Percentiles rank a stretch among this genome's conserved stretches.
Conservation (phyloP, 192 early-diverging fungal species). For the Backusella westeae region DNA sequence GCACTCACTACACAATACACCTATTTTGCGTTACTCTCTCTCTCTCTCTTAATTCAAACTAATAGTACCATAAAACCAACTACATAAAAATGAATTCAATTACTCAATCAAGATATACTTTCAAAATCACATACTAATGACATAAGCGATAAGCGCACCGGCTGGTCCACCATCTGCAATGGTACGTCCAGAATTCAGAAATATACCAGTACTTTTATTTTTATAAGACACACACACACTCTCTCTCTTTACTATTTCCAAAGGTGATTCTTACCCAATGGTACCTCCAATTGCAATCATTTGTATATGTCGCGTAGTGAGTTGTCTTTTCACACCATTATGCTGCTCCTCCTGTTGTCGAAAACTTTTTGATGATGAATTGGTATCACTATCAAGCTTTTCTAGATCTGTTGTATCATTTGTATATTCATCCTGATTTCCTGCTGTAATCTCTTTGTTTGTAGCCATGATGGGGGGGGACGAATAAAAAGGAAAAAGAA, state of each 20-base stretch:
- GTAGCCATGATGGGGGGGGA: neutral
- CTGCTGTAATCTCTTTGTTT: neutral
- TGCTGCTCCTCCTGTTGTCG: neutral
- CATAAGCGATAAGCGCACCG: constrained; percentile 68
- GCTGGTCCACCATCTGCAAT: constrained; percentile 63
- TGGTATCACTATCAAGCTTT: neutral
- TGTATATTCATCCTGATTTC: neutral
- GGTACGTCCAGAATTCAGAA: constrained; percentile 64
- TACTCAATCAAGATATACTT: neutral
- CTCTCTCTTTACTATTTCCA: neutral
- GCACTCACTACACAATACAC: constrained; percentile 73
- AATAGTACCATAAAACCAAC: neutral
- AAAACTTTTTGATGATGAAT: neutral
- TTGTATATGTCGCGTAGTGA: constrained; percentile 25
- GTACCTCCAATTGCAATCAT: constrained; percentile 31
- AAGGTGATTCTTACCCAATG: constrained; percentile 13
- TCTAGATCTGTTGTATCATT: neutral
- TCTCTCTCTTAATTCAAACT: neutral
- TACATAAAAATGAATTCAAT: neutral
- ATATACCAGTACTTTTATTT: constrained; percentile 61
- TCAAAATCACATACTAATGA: constrained; percentile 10
- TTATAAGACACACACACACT: too few species aligned
- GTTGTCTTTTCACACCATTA: neutral
- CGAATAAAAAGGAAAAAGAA: neutral
- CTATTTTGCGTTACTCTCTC: neutral